phyloP scores from a whole-genome alignment of 2,329 filamentous ascomycete genomes.

The Teratosphaeria viscida region DNA sequence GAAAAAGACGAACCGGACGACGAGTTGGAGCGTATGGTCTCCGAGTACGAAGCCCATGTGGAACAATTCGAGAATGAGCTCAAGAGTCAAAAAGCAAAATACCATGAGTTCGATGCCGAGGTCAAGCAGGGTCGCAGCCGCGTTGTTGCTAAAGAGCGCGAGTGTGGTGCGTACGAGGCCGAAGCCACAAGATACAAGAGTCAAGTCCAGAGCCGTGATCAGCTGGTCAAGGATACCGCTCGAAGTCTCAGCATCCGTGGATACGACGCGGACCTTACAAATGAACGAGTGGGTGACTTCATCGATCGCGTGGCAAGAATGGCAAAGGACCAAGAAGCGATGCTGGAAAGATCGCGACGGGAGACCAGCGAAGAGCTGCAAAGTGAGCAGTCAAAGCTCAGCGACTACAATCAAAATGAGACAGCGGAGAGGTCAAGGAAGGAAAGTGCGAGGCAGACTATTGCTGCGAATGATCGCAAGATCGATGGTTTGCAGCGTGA shows the following conservation, averaged over 20 bases:
- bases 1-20: slow-evolving; percentile 71
- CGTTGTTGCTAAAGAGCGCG: slow-evolving; percentile 41
- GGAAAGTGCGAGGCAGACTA: slow-evolving; percentile 60
- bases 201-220: slow-evolving; percentile 60
- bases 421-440: slow-evolving; percentile 65
- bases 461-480: slow-evolving; percentile 62
- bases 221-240: slow-evolving; percentile 69
- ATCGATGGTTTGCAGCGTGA: slow-evolving; percentile 55
- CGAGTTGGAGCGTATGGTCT: slow-evolving; percentile 59
- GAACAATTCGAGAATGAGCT: slow-evolving; percentile 50
- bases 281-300: slow-evolving; percentile 64
- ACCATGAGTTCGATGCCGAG: slow-evolving; percentile 49
- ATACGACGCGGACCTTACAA: slow-evolving; percentile 68
- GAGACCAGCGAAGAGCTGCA: slow-evolving; percentile 66
- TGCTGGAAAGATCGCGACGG: slow-evolving; percentile 62
- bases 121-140: slow-evolving; percentile 37
- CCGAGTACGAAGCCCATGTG: slow-evolving; percentile 69
- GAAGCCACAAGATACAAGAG: slow-evolving; percentile 80
- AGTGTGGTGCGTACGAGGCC: slow-evolving; percentile 70
- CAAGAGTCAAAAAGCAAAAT: slow-evolving; percentile 52
- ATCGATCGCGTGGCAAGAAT: slow-evolving; percentile 66
- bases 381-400: slow-evolving; percentile 60
- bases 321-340: slow-evolving; percentile 65
- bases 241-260: slow-evolving; percentile 69
- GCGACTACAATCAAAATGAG: slow-evolving; percentile 63